Conservation (phyloP, 1,284 basidiomycete genomes). For the Cutaneotrichosporon arboriforme region DNA sequence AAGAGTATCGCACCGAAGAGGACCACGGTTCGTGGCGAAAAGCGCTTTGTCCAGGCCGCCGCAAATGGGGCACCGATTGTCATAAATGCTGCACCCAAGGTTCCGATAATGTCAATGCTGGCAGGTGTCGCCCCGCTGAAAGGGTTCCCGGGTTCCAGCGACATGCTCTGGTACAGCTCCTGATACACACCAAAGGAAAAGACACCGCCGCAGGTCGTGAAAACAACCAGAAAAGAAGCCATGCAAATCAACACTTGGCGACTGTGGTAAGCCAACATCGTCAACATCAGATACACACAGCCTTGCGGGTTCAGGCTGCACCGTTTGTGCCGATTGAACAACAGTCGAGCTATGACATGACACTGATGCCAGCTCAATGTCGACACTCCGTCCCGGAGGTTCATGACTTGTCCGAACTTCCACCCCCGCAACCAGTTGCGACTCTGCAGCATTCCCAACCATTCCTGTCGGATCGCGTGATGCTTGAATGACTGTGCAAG, state of each 20-base stretch:
- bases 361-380: too few species aligned
- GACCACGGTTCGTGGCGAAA: constrained; percentile 20
- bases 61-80: constrained; percentile 26
- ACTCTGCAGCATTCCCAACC: too few species aligned
- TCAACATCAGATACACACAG: too few species aligned
- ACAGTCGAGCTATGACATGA: too few species aligned
- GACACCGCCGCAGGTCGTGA: constrained; percentile 30
- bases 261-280: constrained; percentile 10
- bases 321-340: too few species aligned
- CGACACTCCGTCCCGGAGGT: too few species aligned
- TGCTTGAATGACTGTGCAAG: too few species aligned
- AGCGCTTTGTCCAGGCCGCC: constrained; percentile 24
- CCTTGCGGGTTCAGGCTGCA: too few species aligned
- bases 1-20: constrained; percentile 22
- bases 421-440: too few species aligned
- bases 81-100: constrained; percentile 28
- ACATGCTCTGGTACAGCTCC: constrained; percentile 30
- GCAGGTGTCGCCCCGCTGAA: constrained; percentile 26
- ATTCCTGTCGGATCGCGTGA: too few species aligned
- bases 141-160: constrained; percentile 18
- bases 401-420: too few species aligned
- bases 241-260: constrained; percentile 17
- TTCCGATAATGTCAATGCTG: constrained; percentile 32
- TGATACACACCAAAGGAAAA: constrained; percentile 37
- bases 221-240: constrained; percentile 20